These are phyloP conservation scores for Botrytis galanthina DNA, from an alignment of 2,329 filamentous ascomycete genomes.

Conservation along the genomic window DNA sequence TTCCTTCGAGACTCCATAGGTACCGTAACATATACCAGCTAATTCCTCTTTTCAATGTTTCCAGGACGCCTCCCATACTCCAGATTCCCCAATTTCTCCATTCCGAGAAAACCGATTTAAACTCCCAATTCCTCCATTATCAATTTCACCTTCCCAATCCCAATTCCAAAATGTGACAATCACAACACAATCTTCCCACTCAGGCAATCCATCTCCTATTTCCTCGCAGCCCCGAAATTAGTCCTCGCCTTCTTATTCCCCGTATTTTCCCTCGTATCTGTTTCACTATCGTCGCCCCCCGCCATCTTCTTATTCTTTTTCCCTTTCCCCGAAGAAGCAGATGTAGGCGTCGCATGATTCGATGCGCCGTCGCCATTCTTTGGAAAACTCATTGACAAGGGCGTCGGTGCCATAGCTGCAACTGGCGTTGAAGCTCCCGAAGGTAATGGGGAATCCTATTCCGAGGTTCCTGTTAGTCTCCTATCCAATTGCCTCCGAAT, in stretches of 20 bases:
- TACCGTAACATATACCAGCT: background rate
- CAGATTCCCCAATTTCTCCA: background rate
- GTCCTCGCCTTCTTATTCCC: conserved; percentile 36
- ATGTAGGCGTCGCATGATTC: conserved; percentile 56
- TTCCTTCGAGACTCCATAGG: conserved; percentile 10
- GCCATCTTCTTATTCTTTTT: conserved; percentile 54
- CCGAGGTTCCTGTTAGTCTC: background rate
- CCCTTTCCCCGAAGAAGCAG: conserved; percentile 45
- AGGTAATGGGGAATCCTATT: conserved; percentile 35
- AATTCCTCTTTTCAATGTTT: background rate
- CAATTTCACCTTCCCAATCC: background rate
- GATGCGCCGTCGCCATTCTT: conserved; percentile 45
- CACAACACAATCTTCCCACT: conserved; percentile 1
- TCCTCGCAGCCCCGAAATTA: conserved; percentile 36
- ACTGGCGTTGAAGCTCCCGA: conserved; percentile 36
- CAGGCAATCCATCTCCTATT: conserved; percentile 23
- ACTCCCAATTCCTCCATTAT: conserved; percentile 13
- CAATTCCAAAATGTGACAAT: background rate
- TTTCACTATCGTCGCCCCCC: conserved; percentile 56
- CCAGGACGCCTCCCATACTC: background rate
- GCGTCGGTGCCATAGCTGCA: conserved; percentile 51
- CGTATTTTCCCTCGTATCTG: conserved; percentile 47
- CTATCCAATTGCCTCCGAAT: background rate
- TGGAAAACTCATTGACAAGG: conserved; percentile 54
- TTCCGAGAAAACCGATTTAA: background rate